Base-by-base conservation (phyloP, 108 stramenopile genomes). In the Cyclostephanos tholiformis region DNA sequence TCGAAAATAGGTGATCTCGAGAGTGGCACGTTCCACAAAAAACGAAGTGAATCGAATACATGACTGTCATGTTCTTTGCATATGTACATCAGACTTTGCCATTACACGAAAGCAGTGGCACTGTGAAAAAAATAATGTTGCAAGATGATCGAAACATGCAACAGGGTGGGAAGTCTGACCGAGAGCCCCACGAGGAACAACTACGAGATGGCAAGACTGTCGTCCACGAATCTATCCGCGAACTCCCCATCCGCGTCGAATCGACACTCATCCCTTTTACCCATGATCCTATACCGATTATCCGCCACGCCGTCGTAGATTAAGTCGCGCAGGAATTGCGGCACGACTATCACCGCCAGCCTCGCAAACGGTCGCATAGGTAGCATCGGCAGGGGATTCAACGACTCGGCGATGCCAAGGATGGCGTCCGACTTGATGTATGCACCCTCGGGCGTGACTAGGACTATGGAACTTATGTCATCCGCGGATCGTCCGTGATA, bases 301-400 rank as follows among this genome's bases (percentile, higher is more conserved):
- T 91, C 79, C 11, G 93, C 90, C n/a, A 94, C 93, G 22, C 55
- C 68, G 55, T 94, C 88, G 68, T 94, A 94, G 14, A 91, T 76
- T n/a, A 76, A 51, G 68, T 94, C 88, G 16, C 93, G 70, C n/a
- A 91, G 29, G 43, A 86, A 71, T 39, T 82, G 63, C 14, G 90
- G 93, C 20, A 91, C 76, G 14, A 91, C 19, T 17, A 16, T 65
- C 64, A 67, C 74, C 27, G 77, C 85, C 55, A 84, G 14, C 4
- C 43, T 62, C 5, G 85, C 89, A 14, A 72, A 59, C 6, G 87
- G 81, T 61, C 71, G 61, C 11, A 58, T 19, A 66, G 85, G 80
- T 6, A 87, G 63, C 29, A 87, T 62, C 48, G 84, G 75, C 10
- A 88, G 48, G 2, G 88, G 87, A 51, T 77, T 77, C 59, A 94